Evolutionary conservation across 306 rosid species (phyloP), one percentile per base, ranked within the genome.

Genomic region (Vigna mungo): DNA sequence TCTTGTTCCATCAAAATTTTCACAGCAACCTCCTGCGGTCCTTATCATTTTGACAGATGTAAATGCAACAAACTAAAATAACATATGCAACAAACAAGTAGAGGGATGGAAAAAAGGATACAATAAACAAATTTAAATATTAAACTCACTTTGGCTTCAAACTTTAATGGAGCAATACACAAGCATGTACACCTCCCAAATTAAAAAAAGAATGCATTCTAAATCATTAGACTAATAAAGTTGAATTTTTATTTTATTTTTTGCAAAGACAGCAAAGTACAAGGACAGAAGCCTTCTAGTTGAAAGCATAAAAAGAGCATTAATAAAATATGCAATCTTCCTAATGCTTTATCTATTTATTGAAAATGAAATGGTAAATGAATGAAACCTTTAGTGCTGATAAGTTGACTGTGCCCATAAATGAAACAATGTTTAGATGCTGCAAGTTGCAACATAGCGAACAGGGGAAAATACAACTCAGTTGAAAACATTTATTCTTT

Each of bases 1-100:
- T 92, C 97, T 83, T 92, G 97, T 71, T 92, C 97, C 88, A 91
- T 86, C 66, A 92, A 91, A 84, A 92, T 89, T 86, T 92, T 92
- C 81, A 92, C 97, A 62, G 97, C 97, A 78, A 92, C 97, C 56
- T 92, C 97, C 97, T 92, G 85, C 17, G 54, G 83, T 54, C 64
- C 76, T 75, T 44, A 68, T 60, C 23, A 54, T 63, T 44, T 34
- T 20, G 46, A 61, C 20, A 32, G 9, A 77, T 54, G 30, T 49
- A 51, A 20, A 58, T 60, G 37, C 27, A 7, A 76, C 44, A 58
- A 8, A 53, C 46, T 25, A 9, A 44, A 7, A 76, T 49, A 75
- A 62, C 46, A 62, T 30, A 30, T 5, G 34, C 32, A 79, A 79
- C 48, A 71, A 71, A 47, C 41, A 77, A 9, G 32, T 21, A 56